Evolutionary conservation across 1,284 basidiomycete genomes (phyloP).

Genomic region (Marasmius tenuissimus): DNA sequence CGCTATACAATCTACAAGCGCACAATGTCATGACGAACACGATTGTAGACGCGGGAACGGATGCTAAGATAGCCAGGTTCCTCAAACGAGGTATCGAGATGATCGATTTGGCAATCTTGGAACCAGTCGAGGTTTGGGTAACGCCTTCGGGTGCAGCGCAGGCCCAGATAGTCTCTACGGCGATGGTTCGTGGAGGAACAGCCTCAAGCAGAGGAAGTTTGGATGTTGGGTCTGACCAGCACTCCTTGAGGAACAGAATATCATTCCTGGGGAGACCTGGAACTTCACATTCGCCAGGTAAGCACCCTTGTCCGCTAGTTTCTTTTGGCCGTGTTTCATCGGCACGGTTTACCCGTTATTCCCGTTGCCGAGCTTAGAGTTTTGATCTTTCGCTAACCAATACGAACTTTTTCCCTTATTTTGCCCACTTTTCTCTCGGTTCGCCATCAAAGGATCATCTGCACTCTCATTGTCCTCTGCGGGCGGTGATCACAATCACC

Average conservation of each 20-base stretch:
- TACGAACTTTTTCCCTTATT: not conserved
- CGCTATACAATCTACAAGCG: slow-evolving; percentile 90
- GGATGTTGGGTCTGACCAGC: not conserved
- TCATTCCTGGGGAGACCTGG: not conserved
- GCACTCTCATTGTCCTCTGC: slow-evolving; percentile 36
- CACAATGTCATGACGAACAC: slow-evolving; percentile 93
- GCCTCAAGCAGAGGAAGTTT: not conserved
- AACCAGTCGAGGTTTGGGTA: slow-evolving; percentile 79
- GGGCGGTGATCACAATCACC: not conserved
- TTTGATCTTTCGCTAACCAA: not conserved
- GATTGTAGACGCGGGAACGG: slow-evolving; percentile 91
- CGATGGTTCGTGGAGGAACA: not conserved
- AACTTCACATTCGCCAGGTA: not conserved
- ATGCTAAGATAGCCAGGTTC: slow-evolving; percentile 92
- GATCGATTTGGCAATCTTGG: slow-evolving; percentile 73
- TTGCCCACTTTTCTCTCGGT: slow-evolving; percentile 1
- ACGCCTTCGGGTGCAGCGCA: not conserved
- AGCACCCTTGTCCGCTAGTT: not conserved
- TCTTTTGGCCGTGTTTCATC: too few relatives aligned
- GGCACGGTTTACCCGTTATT: too few relatives aligned
- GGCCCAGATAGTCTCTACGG: not conserved
- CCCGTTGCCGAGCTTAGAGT: too few relatives aligned
- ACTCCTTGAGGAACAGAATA: not conserved
- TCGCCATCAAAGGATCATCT: slow-evolving; percentile 32
- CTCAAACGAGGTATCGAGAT: slow-evolving; percentile 83